Evolutionary conservation across 2,329 filamentous ascomycete species (phyloP).

Genomic region (Phialocephala sp.): DNA sequence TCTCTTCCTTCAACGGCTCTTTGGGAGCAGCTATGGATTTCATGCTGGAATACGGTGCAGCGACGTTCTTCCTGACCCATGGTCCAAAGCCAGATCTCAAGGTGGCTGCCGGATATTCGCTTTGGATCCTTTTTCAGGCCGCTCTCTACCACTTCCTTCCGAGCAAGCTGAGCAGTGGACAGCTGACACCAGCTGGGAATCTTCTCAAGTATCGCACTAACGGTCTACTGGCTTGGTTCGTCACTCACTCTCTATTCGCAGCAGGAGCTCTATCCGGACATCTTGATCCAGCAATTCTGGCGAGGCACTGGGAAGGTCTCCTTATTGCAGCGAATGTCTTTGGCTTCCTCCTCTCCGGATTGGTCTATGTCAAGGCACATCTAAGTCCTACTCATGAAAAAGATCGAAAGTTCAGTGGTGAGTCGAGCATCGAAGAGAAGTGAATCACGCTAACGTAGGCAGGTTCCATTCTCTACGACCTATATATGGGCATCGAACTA

Average conservation of each 20-base stretch:
- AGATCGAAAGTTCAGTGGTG: constrained; percentile 51
- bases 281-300: constrained; percentile 48
- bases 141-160: constrained; percentile 45
- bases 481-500: constrained; percentile 54
- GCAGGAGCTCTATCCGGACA: constrained; percentile 38
- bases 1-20: constrained; percentile 34
- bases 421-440: constrained; percentile 14
- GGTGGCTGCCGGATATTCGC: constrained; percentile 37
- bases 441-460: constrained; percentile 11
- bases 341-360: constrained; percentile 43
- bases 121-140: constrained; percentile 46
- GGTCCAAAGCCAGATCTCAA: constrained; percentile 26
- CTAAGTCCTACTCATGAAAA: constrained; percentile 47
- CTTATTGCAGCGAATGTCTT: constrained; percentile 48
- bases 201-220: constrained; percentile 52
- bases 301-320: constrained; percentile 50
- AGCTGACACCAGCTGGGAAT: constrained; percentile 51
- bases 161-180: constrained; percentile 44
- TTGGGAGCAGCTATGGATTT: constrained; percentile 25
- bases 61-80: constrained; percentile 28
- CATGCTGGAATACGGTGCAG: constrained; percentile 21
- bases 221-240: constrained; percentile 48
- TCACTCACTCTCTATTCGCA: constrained; percentile 46
- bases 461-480: constrained; percentile 50
- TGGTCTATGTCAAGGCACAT: constrained; percentile 49